phyloP scores from a whole-genome alignment of 768 basidiomycete species.

The Naganishia vaughanmartiniae region DNA sequence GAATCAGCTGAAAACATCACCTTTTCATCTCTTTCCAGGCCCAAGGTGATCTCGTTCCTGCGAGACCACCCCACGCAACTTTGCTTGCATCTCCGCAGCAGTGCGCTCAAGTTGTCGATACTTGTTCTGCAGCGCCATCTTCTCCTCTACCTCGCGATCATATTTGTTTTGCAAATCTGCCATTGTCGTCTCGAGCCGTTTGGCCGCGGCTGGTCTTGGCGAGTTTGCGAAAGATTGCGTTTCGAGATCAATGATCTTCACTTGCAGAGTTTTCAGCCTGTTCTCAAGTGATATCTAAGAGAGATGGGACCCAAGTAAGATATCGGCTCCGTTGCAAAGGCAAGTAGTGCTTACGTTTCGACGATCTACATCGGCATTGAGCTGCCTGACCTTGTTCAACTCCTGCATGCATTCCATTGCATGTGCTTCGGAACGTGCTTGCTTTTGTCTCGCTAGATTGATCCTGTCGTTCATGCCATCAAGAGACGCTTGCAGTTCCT shows the following conservation, averaged over 20 bases:
- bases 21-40: not conserved
- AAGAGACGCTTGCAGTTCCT: conserved; percentile 72
- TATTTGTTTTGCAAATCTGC: conserved; percentile 22
- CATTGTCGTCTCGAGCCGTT: conserved; percentile 57
- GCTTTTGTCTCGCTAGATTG: conserved; percentile 67
- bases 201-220: conserved; percentile 51
- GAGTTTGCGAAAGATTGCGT: conserved; percentile 69
- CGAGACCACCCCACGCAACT: conserved; percentile 56
- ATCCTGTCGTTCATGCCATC: conserved; percentile 77
- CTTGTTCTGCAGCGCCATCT: conserved; percentile 62
- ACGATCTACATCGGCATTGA: conserved; percentile 76
- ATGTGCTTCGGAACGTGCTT: conserved; percentile 75
- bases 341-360: conserved; percentile 61
- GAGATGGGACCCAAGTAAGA: conserved; percentile 21
- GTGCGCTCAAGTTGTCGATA: conserved; percentile 57
- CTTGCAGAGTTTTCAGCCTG: conserved; percentile 77
- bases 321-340: not conserved
- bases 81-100: conserved; percentile 49
- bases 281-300: conserved; percentile 75
- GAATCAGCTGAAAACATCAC: not conserved
- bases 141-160: conserved; percentile 66
- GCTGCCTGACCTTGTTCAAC: conserved; percentile 70
- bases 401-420: conserved; percentile 74
- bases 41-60: not conserved
- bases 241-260: conserved; percentile 77